Evolutionary conservation across 2,329 filamentous ascomycete species (phyloP), one percentile per base, ranked within the genome.

Genomic region (Paraconiothyrium brasiliense): DNA sequence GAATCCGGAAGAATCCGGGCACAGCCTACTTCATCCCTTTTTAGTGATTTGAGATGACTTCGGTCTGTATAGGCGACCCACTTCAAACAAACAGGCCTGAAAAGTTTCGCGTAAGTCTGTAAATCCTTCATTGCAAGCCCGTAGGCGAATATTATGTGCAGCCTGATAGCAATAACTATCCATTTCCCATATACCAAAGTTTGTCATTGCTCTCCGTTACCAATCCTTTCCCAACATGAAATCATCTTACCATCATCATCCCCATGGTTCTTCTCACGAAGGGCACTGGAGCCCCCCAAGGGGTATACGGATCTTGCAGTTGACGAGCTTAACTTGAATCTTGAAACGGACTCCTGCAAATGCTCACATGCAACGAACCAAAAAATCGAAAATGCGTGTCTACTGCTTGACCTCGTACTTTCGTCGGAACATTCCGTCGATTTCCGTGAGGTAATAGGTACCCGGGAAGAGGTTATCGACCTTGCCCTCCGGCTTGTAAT

Each of bases 341-440:
- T 69, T 69, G 58, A 67, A 61, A 65, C 66, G 34, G 72, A 74
- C 73, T 72, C 70, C 71, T 69, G 73, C 71, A 76, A 75, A 77
- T 77, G 75, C 76, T 66, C 68, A 73, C 70, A 73, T 72, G 71
- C 66, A 71, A 64, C 62, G 61, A 67, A 75, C 62, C 30, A 62
- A 65, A 64, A 66, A 71, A 76, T 62, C 58, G 61, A 70, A 54
- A 57, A 39, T 32, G 41, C 34, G 41, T 34, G 27, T 71, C 70
- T 81, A 84, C 69, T 81, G 75, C 80, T 84, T 84, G 69, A 85
- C 75, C 70, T 78, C 81, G 69, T 85, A 85, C 32, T 71, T 77
- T 69, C 83, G 77, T 66, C 81, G 77, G 81, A 84, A 85, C 82
- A 84, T 82, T 70, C 81, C 77, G 68, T 85, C 82, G 52, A 85